Evolutionary conservation across 257 asterid genomes (phyloP).

Genomic region (Forsythia suspensa): DNA sequence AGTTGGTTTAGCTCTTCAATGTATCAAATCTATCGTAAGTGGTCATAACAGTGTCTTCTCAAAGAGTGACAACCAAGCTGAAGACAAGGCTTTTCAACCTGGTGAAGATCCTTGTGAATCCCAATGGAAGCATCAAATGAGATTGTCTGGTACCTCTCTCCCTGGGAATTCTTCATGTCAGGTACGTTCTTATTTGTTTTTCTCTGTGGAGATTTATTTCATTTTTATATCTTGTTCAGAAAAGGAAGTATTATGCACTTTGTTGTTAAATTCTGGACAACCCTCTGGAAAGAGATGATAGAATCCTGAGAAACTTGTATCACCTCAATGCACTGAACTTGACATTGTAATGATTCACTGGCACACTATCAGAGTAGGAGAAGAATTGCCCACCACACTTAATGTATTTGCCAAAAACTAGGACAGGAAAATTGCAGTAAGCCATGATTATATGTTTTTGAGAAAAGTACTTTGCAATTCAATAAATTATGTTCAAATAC

Average conservation of each 20-base stretch:
- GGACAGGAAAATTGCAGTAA: not conserved
- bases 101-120: not conserved
- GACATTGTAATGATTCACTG: not conserved
- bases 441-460: not conserved
- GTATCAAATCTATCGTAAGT: not conserved
- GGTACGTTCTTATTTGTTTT: conserved; percentile 21
- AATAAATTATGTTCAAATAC: not conserved
- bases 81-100: not conserved
- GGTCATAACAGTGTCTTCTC: not conserved
- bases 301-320: not conserved
- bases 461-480: not conserved
- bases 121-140: not conserved
- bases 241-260: not conserved
- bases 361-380: not conserved
- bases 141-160: conserved; percentile 5
- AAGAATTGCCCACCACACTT: not conserved
- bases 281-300: not conserved
- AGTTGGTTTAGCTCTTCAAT: not conserved
- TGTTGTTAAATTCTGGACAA: not conserved
- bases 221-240: not conserved
- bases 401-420: not conserved
- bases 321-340: not conserved
- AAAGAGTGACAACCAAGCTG: not conserved
- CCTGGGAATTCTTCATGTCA: conserved; percentile 36
- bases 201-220: not conserved